These are phyloP conservation scores for Chloroidium sp. DNA, from an alignment of 163 green algal genomes.

Conservation along the genomic window DNA sequence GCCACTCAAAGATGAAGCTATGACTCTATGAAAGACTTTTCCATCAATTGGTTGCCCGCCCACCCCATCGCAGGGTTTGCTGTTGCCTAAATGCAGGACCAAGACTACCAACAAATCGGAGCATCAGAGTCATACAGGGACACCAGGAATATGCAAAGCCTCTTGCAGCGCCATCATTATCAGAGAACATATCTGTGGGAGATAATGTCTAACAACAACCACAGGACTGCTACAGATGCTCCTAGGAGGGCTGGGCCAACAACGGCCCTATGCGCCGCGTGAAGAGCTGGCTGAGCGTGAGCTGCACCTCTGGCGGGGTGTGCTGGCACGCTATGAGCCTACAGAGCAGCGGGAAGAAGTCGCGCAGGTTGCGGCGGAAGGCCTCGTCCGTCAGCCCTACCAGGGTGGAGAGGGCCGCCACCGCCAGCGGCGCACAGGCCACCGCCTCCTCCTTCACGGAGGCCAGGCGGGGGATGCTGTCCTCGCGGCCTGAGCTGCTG, in stretches of 20 bases:
- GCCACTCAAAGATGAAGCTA: no score
- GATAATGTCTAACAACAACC: no score
- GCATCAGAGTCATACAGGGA: no score
- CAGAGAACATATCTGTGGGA: no score
- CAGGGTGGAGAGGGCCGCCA: slow-evolving; percentile 56
- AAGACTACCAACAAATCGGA: no score
- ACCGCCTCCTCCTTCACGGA: slow-evolving; percentile 44
- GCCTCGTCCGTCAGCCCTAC: slow-evolving; percentile 35
- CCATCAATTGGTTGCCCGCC: no score
- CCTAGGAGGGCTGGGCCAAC: slow-evolving; percentile 16
- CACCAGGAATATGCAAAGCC: no score
- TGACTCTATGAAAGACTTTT: no score
- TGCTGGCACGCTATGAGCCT: slow-evolving; percentile 62
- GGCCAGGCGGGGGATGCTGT: slow-evolving; percentile 23
- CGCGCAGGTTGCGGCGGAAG: slow-evolving; percentile 50
- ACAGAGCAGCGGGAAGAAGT: slow-evolving; percentile 78
- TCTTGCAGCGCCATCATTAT: no score
- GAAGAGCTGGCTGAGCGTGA: slow-evolving; percentile 66
- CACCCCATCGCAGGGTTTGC: no score
- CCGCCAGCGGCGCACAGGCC: slow-evolving; percentile 56
- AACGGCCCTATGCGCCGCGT: slow-evolving; percentile 49
- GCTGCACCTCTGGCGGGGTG: slow-evolving; percentile 65
- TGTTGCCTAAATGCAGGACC: no score
- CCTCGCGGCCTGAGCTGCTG: slow-evolving; percentile 2
- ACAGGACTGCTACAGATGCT: no score